Conservation (phyloP, 169 alveolate genomes). For the Neospora caninum region DNA sequence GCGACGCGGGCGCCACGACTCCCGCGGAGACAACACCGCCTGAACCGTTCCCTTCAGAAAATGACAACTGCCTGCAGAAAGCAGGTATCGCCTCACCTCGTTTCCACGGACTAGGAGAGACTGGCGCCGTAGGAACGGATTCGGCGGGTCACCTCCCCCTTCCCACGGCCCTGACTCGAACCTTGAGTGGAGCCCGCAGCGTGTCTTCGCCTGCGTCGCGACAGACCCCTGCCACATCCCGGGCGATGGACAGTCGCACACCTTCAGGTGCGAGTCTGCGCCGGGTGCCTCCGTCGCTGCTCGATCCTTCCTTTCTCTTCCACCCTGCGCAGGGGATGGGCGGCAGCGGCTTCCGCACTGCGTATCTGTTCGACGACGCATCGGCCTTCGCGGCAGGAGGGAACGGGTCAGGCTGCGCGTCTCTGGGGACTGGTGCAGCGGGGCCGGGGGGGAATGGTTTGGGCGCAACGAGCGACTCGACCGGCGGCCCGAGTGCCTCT, state of each 20-base stretch:
- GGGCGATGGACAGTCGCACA: not conserved
- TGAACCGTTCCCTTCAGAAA: not conserved
- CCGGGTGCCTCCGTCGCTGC: slow-evolving; percentile 5
- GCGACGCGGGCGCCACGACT: not conserved
- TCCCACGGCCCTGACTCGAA: not conserved
- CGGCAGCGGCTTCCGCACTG: not conserved
- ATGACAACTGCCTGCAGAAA: not conserved
- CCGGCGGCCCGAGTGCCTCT: not conserved
- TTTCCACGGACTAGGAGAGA: too few species aligned
- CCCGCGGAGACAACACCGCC: not conserved
- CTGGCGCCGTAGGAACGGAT: too few species aligned
- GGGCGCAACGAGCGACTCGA: not conserved
- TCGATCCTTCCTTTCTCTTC: slow-evolving; percentile 31
- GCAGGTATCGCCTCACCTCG: not conserved
- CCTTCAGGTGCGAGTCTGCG: not conserved
- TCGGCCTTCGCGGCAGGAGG: not conserved
- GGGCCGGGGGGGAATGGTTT: too few species aligned
- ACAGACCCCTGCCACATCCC: not conserved
- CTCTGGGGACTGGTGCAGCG: too few species aligned
- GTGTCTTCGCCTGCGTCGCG: slow-evolving; percentile 2
- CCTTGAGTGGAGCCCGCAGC: slow-evolving; percentile 4
- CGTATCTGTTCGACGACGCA: not conserved
- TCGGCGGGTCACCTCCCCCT: not conserved
- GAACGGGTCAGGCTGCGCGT: too few species aligned
- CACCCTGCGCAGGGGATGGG: slow-evolving; percentile 16